Percentiles rank a stretch among this genome's conserved stretches.
These are phyloP conservation scores for Suhomyces anneliseae DNA, from an alignment of 1,139 yeast genomes.

Conservation along the genomic window DNA sequence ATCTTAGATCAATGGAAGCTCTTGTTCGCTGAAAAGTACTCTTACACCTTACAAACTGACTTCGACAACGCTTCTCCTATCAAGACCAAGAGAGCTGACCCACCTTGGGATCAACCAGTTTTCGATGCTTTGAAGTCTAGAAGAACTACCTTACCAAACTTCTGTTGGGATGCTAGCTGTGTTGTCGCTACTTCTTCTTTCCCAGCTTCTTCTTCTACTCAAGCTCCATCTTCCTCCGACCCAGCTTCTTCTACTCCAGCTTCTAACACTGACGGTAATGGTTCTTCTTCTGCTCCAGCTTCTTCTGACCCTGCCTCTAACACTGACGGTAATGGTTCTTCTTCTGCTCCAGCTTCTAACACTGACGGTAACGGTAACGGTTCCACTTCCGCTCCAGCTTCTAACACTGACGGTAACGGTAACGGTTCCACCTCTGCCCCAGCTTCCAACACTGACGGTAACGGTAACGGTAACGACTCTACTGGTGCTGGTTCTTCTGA, in stretches of 20 bases:
- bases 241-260: slow-evolving; percentile 11
- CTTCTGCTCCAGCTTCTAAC: slow-evolving; percentile 6
- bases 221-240: slow-evolving; percentile 12
- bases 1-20: slow-evolving; percentile 17
- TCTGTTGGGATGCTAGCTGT: slow-evolving; percentile 25
- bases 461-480: too few relatives aligned
- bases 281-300: slow-evolving; percentile 11
- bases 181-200: slow-evolving; percentile 10
- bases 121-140: slow-evolving; percentile 17
- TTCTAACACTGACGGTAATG: background rate
- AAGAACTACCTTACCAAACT: slow-evolving; percentile 28
- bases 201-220: slow-evolving; percentile 11
- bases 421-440: background rate
- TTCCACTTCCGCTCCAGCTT: too few relatives aligned
- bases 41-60: slow-evolving; percentile 14
- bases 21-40: slow-evolving; percentile 19
- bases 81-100: slow-evolving; percentile 7
- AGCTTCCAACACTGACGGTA: background rate
- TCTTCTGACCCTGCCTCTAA: slow-evolving; percentile 10
- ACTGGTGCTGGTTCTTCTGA: too few relatives aligned
- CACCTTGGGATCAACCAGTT: slow-evolving; percentile 10
- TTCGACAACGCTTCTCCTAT: slow-evolving; percentile 8
- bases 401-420: too few relatives aligned
- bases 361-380: too few relatives aligned
- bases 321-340: background rate